phyloP scores from a whole-genome alignment of 202 grass and related monocot genomes.

The Carex arenaria region DNA sequence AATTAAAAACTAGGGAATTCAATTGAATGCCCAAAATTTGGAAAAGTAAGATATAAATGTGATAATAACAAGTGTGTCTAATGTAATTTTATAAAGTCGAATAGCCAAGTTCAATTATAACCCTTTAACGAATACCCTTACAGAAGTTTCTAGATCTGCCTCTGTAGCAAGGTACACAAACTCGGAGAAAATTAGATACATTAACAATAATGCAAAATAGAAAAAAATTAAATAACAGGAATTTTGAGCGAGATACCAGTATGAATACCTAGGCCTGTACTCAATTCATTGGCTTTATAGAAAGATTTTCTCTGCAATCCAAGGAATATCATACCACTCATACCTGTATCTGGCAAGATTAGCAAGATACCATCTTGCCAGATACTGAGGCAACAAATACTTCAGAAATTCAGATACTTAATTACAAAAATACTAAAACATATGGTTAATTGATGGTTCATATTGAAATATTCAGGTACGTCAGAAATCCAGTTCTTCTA shows the following conservation, averaged over 20 bases:
- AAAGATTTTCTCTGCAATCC: constrained; percentile 19
- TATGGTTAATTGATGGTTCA: constrained; percentile 2
- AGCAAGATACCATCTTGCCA: background rate
- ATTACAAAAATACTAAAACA: background rate
- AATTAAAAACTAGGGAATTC: background rate
- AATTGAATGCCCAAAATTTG: background rate
- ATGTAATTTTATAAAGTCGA: background rate
- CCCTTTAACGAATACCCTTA: background rate
- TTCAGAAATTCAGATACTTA: background rate
- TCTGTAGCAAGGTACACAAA: background rate
- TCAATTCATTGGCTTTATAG: background rate
- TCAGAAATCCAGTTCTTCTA: constrained; percentile 82
- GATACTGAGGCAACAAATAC: background rate
- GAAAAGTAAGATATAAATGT: background rate
- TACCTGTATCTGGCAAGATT: background rate
- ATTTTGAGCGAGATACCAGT: background rate
- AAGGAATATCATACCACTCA: constrained; percentile 5
- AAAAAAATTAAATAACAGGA: background rate
- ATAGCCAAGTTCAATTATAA: background rate
- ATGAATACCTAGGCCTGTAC: background rate
- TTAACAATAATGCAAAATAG: background rate
- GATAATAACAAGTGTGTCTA: background rate
- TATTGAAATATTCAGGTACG: constrained; percentile 39
- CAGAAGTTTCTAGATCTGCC: background rate
- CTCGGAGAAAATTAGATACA: background rate